Evolutionary conservation across 345 rosid species (phyloP).

Genomic region (Populus deltoides): DNA sequence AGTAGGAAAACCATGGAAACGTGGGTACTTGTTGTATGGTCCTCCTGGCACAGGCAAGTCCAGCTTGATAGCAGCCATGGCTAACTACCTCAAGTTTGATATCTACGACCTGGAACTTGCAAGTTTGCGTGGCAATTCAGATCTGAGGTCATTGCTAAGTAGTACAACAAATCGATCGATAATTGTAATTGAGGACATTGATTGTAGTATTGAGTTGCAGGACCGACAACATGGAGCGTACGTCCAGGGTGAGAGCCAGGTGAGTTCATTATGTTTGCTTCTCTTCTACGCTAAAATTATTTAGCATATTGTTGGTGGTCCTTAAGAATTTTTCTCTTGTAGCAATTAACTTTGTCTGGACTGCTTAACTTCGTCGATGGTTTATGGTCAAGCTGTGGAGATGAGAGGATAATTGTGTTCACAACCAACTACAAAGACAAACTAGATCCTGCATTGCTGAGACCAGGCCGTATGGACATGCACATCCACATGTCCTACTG

Average conservation of each 20-base stretch:
- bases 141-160: conserved; percentile 12
- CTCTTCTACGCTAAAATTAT: not conserved
- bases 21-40: conserved; percentile 26
- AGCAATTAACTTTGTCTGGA: conserved; percentile 24
- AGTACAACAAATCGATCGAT: conserved; percentile 14
- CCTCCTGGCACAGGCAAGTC: conserved; percentile 33
- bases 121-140: conserved; percentile 1
- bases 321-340: not conserved
- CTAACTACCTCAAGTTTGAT: conserved; percentile 23
- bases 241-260: conserved; percentile 3
- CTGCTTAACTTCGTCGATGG: conserved; percentile 28
- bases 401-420: conserved; percentile 24
- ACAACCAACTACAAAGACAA: conserved; percentile 26
- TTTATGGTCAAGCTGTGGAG: conserved; percentile 29
- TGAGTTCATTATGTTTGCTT: not conserved
- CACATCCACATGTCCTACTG: conserved; percentile 20
- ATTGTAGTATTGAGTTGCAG: conserved; percentile 23
- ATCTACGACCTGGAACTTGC: conserved; percentile 22
- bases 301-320: not conserved
- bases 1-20: conserved; percentile 30
- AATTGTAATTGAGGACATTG: conserved; percentile 28
- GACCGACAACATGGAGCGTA: not conserved
- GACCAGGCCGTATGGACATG: conserved; percentile 24
- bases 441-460: conserved; percentile 19
- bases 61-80: conserved; percentile 30